phyloP scores from a whole-genome alignment of 768 basidiomycete genomes.

The Tricholoma bakamatsutake region DNA sequence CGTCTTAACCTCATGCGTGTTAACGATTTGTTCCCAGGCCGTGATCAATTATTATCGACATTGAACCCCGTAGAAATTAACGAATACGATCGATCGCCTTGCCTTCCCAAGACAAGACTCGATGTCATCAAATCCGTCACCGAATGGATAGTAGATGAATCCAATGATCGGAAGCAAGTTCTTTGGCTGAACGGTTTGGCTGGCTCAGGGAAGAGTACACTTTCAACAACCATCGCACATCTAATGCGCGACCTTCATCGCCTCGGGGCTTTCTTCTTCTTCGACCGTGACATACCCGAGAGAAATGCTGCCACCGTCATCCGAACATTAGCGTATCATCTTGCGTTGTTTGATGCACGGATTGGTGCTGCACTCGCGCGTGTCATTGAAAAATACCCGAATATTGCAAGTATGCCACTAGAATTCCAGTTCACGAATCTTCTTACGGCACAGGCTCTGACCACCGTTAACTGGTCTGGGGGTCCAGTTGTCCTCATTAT shows the following conservation, averaged over 20 bases:
- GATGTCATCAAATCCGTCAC: neutral
- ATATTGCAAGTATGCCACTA: neutral
- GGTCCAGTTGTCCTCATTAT: neutral
- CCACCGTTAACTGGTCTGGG: neutral
- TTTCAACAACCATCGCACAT: neutral
- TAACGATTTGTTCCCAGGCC: neutral
- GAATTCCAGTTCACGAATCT: neutral
- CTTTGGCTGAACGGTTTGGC: neutral
- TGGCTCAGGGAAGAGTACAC: neutral
- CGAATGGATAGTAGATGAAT: neutral
- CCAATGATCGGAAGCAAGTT: neutral
- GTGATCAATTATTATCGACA: neutral
- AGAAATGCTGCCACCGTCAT: neutral
- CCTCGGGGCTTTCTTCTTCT: neutral
- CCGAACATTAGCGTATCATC: neutral
- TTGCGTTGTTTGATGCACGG: neutral
- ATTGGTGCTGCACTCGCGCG: neutral
- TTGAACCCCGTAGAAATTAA: neutral
- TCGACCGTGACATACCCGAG: neutral
- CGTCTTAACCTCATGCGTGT: neutral
- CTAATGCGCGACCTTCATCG: neutral
- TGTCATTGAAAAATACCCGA: neutral
- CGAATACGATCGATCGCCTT: neutral
- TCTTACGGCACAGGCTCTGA: neutral
- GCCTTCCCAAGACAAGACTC: neutral